Evolutionary conservation across 176 grass and related monocot genomes (phyloP), one percentile per base, ranked within the genome.

Genomic region (Oropetium thomaeum): DNA sequence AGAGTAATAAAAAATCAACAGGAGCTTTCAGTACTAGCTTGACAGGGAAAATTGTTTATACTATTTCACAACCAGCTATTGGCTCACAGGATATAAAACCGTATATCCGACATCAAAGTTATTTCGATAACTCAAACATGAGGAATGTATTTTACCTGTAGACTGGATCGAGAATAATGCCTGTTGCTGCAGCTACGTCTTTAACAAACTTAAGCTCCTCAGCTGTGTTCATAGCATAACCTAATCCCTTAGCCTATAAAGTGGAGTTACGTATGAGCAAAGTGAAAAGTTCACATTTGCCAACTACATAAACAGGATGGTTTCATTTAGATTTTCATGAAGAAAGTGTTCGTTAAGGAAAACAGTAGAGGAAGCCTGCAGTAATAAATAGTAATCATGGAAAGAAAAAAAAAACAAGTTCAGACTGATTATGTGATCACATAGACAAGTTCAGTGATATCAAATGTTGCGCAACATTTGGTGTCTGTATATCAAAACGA

Each of bases 181-280:
- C 96, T 52, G 89, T 92, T 82, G 84, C 68, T 62, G 85, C 58
- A 78, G 96, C 91, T 79, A 92, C 81, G 71, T 95, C 91, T 82
- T 88, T 90, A 71, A 99, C 96, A 82, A 90, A 95, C 79, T 92
- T 85, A 86, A 99, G 91, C 82, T 99, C 96, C 77, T 95, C 86
- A 3, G 78, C 60, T 70, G 87, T 99, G 79, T 95, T 99, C 82
- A 95, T 88, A 68, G 96, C 91, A 58, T 99, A 99, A 71, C 96
- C 96, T 92, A 99, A 86, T 63, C 91, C 91, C 68, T 99, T 99
- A 63, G 84, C 96, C 91, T 99, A 79, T 70, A 33, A 85, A 79
- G 47, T 28, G 37, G 75, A 60, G 43, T 59, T 60, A 49, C 23
- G 76, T 20, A 55, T 59, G 9, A 77, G 42, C 29, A 65, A 16